Evolutionary conservation across 371 early-diverging fungal genomes (phyloP).

Genomic region (Rhizopus delemar): DNA sequence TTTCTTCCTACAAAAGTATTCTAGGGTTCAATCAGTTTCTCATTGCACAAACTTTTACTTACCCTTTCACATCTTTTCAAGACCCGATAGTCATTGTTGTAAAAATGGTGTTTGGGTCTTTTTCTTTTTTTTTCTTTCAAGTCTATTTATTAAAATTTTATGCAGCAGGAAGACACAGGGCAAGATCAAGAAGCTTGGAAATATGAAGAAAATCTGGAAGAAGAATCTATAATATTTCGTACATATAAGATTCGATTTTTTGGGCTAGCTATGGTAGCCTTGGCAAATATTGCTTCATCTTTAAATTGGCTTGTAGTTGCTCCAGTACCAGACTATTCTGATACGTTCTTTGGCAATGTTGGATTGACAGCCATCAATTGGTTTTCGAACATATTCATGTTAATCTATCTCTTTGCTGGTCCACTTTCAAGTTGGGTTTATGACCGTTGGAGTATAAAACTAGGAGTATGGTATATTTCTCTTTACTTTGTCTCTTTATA

Average conservation of each 20-base stretch:
- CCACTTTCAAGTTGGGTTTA: slow-evolving; percentile 54
- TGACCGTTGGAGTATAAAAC: slow-evolving; percentile 51
- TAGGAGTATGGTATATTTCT: slow-evolving; percentile 34
- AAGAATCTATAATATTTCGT: slow-evolving; percentile 23
- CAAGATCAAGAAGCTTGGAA: slow-evolving; percentile 4
- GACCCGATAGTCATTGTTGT: neutral
- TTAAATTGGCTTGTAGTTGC: slow-evolving; percentile 49
- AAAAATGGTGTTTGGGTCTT: neutral
- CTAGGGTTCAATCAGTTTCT: neutral
- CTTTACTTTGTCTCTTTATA: neutral
- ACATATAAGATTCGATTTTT: slow-evolving; percentile 49
- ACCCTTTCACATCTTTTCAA: neutral
- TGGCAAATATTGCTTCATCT: slow-evolving; percentile 48
- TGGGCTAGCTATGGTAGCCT: slow-evolving; percentile 38
- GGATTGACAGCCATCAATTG: slow-evolving; percentile 42
- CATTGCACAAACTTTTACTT: neutral
- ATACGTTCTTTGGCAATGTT: slow-evolving; percentile 26
- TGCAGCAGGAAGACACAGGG: neutral
- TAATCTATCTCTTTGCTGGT: slow-evolving; percentile 56
- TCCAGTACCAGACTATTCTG: slow-evolving; percentile 41
- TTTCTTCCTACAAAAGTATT: too few species aligned
- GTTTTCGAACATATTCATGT: slow-evolving; percentile 55
- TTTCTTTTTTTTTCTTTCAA: slow-evolving; percentile 6
- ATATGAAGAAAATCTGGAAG: slow-evolving; percentile 14
- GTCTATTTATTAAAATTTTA: slow-evolving; percentile 1